phyloP scores from a whole-genome alignment of 1,139 yeast genomes.

The Suhomyces bribrorum region DNA sequence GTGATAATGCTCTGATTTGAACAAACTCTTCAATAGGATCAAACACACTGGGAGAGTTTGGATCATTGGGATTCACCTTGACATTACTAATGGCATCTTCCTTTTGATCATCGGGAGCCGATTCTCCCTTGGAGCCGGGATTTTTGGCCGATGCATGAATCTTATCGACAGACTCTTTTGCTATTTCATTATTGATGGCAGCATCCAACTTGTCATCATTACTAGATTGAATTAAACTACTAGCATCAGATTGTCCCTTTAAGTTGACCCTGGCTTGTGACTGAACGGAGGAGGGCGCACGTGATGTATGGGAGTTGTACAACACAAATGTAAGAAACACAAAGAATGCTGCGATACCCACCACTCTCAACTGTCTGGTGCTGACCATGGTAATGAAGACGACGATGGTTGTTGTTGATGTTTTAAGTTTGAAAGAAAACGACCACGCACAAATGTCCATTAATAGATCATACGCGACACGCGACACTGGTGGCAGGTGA shows the following conservation, averaged over 20 bases:
- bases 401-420: background rate
- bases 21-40: constrained; percentile 64
- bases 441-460: background rate
- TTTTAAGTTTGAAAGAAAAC: background rate
- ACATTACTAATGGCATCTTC: constrained; percentile 11
- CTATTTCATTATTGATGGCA: constrained; percentile 43
- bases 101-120: constrained; percentile 10
- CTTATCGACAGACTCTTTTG: constrained; percentile 18
- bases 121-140: constrained; percentile 6
- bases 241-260: constrained; percentile 7
- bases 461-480: background rate
- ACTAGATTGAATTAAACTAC: constrained; percentile 31
- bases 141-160: constrained; percentile 8
- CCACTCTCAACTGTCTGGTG: constrained; percentile 21
- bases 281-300: constrained; percentile 5
- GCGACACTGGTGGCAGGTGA: no score
- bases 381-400: constrained; percentile 17
- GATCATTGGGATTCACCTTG: constrained; percentile 10
- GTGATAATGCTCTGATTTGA: constrained; percentile 60
- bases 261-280: constrained; percentile 2
- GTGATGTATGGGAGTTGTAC: constrained; percentile 13
- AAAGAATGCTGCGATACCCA: constrained; percentile 19
- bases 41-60: constrained; percentile 28
- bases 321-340: constrained; percentile 19
- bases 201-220: constrained; percentile 42